phyloP scores from a whole-genome alignment of 495 filamentous ascomycete species.

The Neurospora sp. region DNA sequence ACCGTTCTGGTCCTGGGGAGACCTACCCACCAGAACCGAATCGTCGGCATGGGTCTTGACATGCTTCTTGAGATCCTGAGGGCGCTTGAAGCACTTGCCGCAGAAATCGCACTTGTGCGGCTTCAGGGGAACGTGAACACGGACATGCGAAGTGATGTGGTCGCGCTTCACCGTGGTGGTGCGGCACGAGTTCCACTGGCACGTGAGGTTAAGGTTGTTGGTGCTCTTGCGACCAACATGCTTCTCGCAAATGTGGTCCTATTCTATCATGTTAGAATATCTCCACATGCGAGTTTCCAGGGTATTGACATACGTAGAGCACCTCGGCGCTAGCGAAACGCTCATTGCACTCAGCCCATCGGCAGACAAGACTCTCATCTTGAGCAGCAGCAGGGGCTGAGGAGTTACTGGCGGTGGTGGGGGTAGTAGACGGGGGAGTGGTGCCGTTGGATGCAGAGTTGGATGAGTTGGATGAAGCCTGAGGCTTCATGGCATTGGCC shows the following conservation, averaged over 20 bases:
- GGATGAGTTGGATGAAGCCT: slow-evolving; percentile 10
- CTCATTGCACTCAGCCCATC: slow-evolving; percentile 81
- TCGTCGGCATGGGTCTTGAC: slow-evolving; percentile 99
- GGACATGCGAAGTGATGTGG: slow-evolving; percentile 98
- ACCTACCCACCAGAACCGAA: slow-evolving; percentile 69
- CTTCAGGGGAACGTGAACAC: slow-evolving; percentile 95
- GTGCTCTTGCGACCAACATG: slow-evolving; percentile 98
- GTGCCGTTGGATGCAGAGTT: slow-evolving; percentile 30
- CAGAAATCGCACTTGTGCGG: slow-evolving; percentile 99
- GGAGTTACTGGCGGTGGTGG: slow-evolving; percentile 21
- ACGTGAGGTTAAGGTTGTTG: slow-evolving; percentile 95
- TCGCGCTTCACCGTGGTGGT: slow-evolving; percentile 98
- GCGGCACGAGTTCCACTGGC: slow-evolving; percentile 92
- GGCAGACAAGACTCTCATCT: slow-evolving; percentile 64
- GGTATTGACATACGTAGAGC: slow-evolving; percentile 67
- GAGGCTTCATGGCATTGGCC: slow-evolving; percentile 1
- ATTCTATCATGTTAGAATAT: neutral
- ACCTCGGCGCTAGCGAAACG: slow-evolving; percentile 67
- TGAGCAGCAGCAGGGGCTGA: slow-evolving; percentile 25
- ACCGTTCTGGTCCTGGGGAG: slow-evolving; percentile 56
- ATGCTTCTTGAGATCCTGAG: slow-evolving; percentile 98
- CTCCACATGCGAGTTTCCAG: neutral
- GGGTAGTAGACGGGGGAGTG: slow-evolving; percentile 32
- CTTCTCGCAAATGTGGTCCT: slow-evolving; percentile 98
- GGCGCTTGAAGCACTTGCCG: slow-evolving; percentile 97